A percentile compares a stretch with the other conserved stretches of the same genome.
Conservation (phyloP, 441 rosid species). For the Macaranga tanarius region DNA sequence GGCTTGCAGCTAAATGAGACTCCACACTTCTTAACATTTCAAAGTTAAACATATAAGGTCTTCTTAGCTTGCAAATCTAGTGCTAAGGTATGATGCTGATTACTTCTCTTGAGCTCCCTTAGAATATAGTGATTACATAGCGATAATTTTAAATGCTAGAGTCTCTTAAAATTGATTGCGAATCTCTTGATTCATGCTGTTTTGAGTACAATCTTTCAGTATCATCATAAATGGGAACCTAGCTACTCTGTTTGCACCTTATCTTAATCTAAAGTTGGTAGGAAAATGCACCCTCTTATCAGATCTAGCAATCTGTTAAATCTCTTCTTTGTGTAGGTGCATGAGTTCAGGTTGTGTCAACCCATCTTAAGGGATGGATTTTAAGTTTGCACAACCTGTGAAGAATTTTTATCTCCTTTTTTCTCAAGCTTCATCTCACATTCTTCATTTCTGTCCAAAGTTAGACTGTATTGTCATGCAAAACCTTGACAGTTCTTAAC, state of each 20-base stretch:
- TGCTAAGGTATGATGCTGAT: not conserved
- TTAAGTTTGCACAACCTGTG: not conserved
- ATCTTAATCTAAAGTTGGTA: not conserved
- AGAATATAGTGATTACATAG: not conserved
- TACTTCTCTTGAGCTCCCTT: not conserved
- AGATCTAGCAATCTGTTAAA: not conserved
- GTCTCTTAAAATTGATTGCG: not conserved
- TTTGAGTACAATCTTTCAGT: not conserved
- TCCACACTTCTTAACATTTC: not conserved
- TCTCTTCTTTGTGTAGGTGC: too few relatives aligned
- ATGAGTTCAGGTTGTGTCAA: too few relatives aligned
- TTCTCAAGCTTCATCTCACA: too few relatives aligned
- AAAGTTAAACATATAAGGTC: not conserved
- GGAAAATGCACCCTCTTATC: not conserved
- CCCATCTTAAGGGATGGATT: not conserved
- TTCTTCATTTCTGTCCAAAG: too few relatives aligned
- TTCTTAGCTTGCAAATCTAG: not conserved
- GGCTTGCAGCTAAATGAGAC: not conserved
- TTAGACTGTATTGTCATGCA: too few relatives aligned
- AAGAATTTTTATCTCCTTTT: too few relatives aligned
- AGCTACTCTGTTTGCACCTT: not conserved
- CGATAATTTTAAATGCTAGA: not conserved
- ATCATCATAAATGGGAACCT: not conserved
- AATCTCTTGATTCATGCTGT: conserved; percentile 1
- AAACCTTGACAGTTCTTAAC: too few relatives aligned